Conservation (phyloP, 352 stramenopile genomes). For the Phytophthora melonis region DNA sequence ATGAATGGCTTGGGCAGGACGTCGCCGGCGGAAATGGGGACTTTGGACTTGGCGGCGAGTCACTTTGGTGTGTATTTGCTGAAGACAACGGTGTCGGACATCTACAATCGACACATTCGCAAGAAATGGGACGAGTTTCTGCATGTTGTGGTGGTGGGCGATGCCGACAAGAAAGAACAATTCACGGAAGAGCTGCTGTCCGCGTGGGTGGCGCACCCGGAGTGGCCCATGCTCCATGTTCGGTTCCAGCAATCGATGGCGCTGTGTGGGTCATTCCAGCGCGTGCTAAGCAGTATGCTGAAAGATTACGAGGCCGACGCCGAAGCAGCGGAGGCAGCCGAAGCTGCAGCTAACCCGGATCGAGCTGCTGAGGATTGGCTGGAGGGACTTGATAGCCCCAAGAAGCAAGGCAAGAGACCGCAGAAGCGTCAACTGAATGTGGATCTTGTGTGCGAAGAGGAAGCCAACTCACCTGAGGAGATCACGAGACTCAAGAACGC, state of each 20-base stretch:
- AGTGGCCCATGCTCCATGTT: conserved; percentile 72
- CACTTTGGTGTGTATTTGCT: conserved; percentile 72
- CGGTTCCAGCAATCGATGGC: conserved; percentile 60
- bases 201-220: conserved; percentile 64
- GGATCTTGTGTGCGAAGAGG: conserved; percentile 62
- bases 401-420: conserved; percentile 28
- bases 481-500: conserved; percentile 68
- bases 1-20: conserved; percentile 23
- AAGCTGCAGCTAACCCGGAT: conserved; percentile 25
- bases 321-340: conserved; percentile 32
- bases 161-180: conserved; percentile 67
- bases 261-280: conserved; percentile 61
- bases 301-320: conserved; percentile 39
- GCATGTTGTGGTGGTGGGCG: conserved; percentile 64
- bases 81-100: conserved; percentile 66
- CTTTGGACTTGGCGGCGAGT: conserved; percentile 45
- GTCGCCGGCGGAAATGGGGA: conserved; percentile 15
- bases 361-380: conserved; percentile 37
- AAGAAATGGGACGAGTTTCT: conserved; percentile 82
- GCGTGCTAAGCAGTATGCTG: conserved; percentile 55
- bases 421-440: conserved; percentile 52
- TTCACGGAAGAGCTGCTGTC: conserved; percentile 71
- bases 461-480: conserved; percentile 47
- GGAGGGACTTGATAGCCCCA: conserved; percentile 29
- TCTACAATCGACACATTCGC: conserved; percentile 65